A percentile compares a stretch with the other conserved stretches of the same genome.
These are phyloP conservation scores for Metschnikowia dekortorum DNA, from an alignment of 805 yeast genomes.

Conservation along the genomic window DNA sequence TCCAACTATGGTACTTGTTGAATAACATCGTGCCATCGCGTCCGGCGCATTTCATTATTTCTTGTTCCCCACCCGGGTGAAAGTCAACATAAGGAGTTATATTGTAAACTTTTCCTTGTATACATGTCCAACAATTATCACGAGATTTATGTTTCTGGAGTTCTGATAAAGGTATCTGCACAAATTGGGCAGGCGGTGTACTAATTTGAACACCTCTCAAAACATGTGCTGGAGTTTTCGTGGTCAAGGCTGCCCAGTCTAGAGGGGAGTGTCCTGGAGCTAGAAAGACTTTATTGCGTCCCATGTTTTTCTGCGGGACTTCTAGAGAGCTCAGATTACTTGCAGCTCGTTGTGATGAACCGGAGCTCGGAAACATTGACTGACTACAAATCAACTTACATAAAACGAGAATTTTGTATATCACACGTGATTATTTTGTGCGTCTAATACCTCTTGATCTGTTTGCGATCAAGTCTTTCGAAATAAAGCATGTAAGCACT, in stretches of 20 bases:
- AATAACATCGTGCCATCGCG: slow-evolving; percentile 75
- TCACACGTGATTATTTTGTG: slow-evolving; percentile 6
- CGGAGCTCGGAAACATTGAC: slow-evolving; percentile 20
- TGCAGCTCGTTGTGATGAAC: slow-evolving; percentile 34
- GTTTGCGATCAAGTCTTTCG: slow-evolving; percentile 47
- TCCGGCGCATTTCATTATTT: slow-evolving; percentile 77
- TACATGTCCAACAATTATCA: slow-evolving; percentile 84
- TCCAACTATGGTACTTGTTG: slow-evolving; percentile 68
- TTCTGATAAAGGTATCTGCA: slow-evolving; percentile 54
- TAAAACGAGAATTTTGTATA: background rate
- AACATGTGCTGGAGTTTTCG: slow-evolving; percentile 39
- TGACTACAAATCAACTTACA: background rate
- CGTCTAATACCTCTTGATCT: slow-evolving; percentile 8
- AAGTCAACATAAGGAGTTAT: slow-evolving; percentile 77
- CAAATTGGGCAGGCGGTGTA: slow-evolving; percentile 48
- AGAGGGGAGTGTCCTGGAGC: slow-evolving; percentile 81
- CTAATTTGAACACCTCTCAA: slow-evolving; percentile 50
- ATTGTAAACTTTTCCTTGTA: slow-evolving; percentile 79
- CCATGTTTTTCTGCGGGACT: slow-evolving; percentile 12
- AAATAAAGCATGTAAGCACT: slow-evolving; percentile 87
- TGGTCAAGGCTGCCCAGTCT: slow-evolving; percentile 73
- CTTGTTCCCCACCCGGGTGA: slow-evolving; percentile 91
- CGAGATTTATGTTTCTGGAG: slow-evolving; percentile 51
- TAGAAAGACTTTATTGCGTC: slow-evolving; percentile 51
- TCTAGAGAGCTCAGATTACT: slow-evolving; percentile 8